These are phyloP conservation scores for Diplodia corticola DNA, from an alignment of 2,329 filamentous ascomycete species.

Conservation along the genomic window DNA sequence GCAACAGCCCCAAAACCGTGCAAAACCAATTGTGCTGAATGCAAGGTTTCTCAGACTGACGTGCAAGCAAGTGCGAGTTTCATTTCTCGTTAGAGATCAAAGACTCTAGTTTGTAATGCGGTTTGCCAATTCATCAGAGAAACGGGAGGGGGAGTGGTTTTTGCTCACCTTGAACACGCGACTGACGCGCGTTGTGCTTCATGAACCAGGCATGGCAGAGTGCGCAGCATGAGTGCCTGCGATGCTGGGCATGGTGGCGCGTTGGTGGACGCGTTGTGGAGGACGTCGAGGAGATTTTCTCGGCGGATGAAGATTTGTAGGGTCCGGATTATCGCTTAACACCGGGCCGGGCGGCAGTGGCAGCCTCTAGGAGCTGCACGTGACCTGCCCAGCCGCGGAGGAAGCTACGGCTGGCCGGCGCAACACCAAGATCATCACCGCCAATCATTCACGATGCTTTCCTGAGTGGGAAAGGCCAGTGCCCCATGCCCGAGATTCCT, in stretches of 20 bases:
- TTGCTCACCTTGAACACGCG: not conserved
- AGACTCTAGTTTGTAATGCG: constrained; percentile 47
- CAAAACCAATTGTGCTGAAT: not conserved
- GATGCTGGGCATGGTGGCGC: not conserved
- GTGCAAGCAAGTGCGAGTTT: constrained; percentile 44
- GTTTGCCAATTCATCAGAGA: constrained; percentile 45
- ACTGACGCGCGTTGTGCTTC: not conserved
- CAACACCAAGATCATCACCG: constrained; percentile 4
- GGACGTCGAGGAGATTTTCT: constrained; percentile 3
- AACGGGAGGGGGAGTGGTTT: not conserved
- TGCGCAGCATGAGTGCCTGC: not conserved
- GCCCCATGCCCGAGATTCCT: not conserved
- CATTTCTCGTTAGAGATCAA: constrained; percentile 45
- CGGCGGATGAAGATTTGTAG: constrained; percentile 2
- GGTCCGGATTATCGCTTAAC: constrained; percentile 22
- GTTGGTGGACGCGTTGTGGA: constrained; percentile 10
- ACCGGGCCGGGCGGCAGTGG: constrained; percentile 1
- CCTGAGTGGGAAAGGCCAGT: too few species aligned
- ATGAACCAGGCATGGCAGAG: not conserved
- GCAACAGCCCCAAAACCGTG: not conserved
- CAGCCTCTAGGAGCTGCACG: not conserved
- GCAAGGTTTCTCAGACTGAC: constrained; percentile 44
- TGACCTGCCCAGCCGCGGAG: not conserved
- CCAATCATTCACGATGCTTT: not conserved
- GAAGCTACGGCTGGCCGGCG: too few species aligned